Evolutionary conservation across 257 asterid species (phyloP).

Genomic region (Fraxinus cuspidata): DNA sequence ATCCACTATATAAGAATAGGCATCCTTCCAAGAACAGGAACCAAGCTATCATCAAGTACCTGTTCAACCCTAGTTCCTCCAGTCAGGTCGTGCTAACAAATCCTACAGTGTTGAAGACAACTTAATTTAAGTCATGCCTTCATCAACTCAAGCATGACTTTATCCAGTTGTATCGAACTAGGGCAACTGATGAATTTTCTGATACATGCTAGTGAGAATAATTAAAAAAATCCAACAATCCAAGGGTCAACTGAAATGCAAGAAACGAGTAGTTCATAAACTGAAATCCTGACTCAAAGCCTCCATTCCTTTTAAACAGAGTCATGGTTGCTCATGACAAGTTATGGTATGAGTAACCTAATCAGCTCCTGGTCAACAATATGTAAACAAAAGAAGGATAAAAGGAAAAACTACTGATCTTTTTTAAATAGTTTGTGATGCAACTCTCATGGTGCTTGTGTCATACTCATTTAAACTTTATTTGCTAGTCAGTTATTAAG

Average conservation of each 20-base stretch:
- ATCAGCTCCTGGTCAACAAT: constrained; percentile 10
- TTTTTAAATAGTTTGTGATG: constrained; percentile 4
- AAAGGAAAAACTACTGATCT: constrained; percentile 16
- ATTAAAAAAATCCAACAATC: neutral
- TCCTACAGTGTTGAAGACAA: neutral
- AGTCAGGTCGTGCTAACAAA: neutral
- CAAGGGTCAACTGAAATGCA: neutral
- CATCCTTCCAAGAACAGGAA: neutral
- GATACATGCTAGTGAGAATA: neutral
- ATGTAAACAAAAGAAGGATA: neutral
- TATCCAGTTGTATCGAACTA: neutral
- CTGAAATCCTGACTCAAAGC: constrained; percentile 21
- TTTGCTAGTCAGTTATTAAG: constrained; percentile 3
- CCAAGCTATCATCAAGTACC: neutral
- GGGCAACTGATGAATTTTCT: constrained; percentile 12
- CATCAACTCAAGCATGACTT: constrained; percentile 2
- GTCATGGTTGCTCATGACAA: constrained; percentile 16
- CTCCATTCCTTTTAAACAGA: neutral
- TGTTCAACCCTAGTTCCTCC: neutral
- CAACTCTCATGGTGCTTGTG: neutral
- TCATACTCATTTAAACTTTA: neutral
- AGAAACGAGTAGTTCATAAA: neutral
- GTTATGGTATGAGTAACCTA: neutral
- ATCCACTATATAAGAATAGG: neutral
- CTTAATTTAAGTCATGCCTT: constrained; percentile 5